Evolutionary conservation across 2,329 filamentous ascomycete genomes (phyloP).

Genomic region (Fusarium sp.): DNA sequence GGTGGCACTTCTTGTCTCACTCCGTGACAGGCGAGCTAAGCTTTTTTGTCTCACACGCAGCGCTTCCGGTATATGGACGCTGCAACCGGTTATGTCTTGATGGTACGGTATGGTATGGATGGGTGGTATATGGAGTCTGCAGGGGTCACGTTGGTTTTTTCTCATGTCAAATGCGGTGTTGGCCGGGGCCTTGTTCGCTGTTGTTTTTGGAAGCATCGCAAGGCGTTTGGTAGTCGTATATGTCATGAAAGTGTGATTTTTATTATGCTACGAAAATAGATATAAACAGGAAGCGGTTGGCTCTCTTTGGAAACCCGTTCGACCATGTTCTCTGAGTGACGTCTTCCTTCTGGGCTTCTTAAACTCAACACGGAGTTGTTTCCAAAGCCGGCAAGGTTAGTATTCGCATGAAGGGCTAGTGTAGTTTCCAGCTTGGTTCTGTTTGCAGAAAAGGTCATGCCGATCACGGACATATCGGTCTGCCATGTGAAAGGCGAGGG

Average conservation of each 20-base stretch:
- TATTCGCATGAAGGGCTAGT: background rate
- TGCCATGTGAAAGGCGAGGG: too few relatives aligned
- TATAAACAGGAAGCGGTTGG: constrained; percentile 6
- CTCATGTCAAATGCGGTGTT: background rate
- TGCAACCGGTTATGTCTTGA: background rate
- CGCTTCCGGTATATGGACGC: background rate
- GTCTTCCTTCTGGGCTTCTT: background rate
- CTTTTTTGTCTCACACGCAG: background rate
- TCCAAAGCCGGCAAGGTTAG: background rate
- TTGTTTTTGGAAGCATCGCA: constrained; percentile 26
- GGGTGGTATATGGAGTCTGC: background rate
- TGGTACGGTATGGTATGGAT: background rate
- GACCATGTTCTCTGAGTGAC: background rate
- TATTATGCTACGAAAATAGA: background rate
- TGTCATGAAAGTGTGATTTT: constrained; percentile 5
- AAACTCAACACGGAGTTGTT: background rate
- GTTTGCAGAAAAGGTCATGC: background rate
- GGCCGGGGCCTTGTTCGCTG: background rate
- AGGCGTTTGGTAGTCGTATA: constrained; percentile 26
- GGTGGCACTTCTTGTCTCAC: constrained; percentile 10
- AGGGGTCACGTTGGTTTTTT: background rate
- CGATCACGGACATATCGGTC: background rate
- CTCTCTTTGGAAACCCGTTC: background rate
- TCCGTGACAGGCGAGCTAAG: background rate
- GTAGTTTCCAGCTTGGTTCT: background rate